Evolutionary conservation across 2,329 filamentous ascomycete species (phyloP).

Genomic region (Aspergillus sp.): DNA sequence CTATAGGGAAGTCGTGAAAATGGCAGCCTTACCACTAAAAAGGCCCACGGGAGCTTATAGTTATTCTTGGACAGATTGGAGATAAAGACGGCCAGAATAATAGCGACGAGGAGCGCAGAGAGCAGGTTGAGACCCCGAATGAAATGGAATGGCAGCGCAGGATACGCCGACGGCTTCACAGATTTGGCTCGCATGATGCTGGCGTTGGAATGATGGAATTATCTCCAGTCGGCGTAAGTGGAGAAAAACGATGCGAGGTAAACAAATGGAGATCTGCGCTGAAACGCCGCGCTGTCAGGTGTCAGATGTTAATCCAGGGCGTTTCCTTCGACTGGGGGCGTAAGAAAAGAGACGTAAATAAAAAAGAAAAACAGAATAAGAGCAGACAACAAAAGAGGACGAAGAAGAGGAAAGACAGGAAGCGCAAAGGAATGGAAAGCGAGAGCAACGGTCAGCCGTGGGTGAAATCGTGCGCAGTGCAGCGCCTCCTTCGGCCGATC

Average conservation of each 20-base stretch:
- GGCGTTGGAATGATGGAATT: not conserved
- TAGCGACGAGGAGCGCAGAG: constrained; percentile 55
- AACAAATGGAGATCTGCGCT: not conserved
- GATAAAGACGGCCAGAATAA: constrained; percentile 57
- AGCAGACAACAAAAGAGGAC: not conserved
- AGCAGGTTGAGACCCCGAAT: constrained; percentile 44
- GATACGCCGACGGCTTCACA: constrained; percentile 41
- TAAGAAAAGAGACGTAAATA: not conserved
- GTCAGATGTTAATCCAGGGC: not conserved
- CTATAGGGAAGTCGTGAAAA: not conserved
- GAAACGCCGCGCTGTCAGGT: not conserved
- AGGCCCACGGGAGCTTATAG: constrained; percentile 59
- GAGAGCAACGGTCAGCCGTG: not conserved
- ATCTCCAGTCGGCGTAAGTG: not conserved
- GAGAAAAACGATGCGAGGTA: not conserved
- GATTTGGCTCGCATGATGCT: constrained; percentile 31
- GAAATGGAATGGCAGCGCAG: constrained; percentile 39
- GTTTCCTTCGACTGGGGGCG: not conserved
- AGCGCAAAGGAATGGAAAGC: not conserved
- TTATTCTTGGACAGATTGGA: constrained; percentile 53
- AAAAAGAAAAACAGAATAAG: not conserved
- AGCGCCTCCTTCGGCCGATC: constrained; percentile 16
- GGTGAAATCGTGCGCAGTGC: not conserved
- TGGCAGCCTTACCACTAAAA: constrained; percentile 52
- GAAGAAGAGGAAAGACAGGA: constrained; percentile 3